Percentiles rank a stretch among this genome's conserved stretches.
phyloP scores from a whole-genome alignment of 306 rosid species.

The Arachis hypogaea region DNA sequence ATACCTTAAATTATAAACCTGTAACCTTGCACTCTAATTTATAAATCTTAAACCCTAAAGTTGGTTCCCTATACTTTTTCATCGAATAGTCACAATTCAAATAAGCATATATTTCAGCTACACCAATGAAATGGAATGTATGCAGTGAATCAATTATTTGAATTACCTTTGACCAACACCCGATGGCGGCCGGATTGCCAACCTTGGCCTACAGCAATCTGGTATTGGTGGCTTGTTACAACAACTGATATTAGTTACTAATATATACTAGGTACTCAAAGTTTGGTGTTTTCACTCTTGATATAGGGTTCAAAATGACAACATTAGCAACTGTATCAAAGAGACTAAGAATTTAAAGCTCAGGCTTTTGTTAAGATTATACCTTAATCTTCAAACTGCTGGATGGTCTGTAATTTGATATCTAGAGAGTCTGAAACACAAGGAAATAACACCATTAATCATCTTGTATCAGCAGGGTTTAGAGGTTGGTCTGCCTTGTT shows the following conservation, averaged over 20 bases:
- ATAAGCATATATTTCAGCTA: no score
- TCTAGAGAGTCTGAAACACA: slow-evolving; percentile 58
- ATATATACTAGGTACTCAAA: background rate
- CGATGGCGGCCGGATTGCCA: no score
- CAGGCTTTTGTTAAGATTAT: slow-evolving; percentile 48
- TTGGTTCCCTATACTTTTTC: no score
- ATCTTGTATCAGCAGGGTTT: slow-evolving; percentile 64
- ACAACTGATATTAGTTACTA: slow-evolving; percentile 23
- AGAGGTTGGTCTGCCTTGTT: slow-evolving; percentile 65
- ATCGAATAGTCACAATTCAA: no score
- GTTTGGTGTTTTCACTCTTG: slow-evolving; percentile 3
- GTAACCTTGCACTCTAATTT: no score
- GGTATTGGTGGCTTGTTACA: background rate
- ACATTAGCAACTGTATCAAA: slow-evolving; percentile 47
- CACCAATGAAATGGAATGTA: no score
- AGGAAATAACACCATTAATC: slow-evolving; percentile 52
- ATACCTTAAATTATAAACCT: no score
- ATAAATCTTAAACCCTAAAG: no score
- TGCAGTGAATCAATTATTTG: no score
- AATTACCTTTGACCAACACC: no score
- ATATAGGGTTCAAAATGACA: slow-evolving; percentile 47
- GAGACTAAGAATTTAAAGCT: slow-evolving; percentile 61
- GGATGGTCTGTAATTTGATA: slow-evolving; percentile 74
- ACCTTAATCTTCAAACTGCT: slow-evolving; percentile 53
- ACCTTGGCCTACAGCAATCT: no score